These are phyloP conservation scores for Haplosporangium gracile DNA, from an alignment of 192 early-diverging fungal species.

Conservation along the genomic window DNA sequence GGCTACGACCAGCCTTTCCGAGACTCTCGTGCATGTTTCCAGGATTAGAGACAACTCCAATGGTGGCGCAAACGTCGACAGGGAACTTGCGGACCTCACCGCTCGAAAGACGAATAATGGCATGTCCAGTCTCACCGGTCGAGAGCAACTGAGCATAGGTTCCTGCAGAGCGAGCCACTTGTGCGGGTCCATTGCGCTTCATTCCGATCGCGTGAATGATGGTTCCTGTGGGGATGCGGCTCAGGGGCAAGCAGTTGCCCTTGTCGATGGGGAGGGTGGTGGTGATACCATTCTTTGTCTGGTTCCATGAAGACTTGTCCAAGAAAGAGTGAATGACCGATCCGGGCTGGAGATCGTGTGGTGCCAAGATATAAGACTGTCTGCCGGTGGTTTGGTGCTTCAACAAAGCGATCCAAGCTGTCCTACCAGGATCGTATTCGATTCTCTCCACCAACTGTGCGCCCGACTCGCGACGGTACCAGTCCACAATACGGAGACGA, in stretches of 20 bases:
- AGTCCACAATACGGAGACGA: constrained; percentile 90
- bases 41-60: constrained; percentile 91
- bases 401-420: constrained; percentile 89
- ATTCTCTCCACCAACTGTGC: constrained; percentile 87
- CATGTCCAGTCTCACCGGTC: constrained; percentile 81
- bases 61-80: constrained; percentile 89
- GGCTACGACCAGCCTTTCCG: constrained; percentile 90
- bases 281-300: constrained; percentile 54
- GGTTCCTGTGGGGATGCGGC: constrained; percentile 94
- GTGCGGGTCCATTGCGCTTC: constrained; percentile 79
- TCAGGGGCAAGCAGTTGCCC: constrained; percentile 92
- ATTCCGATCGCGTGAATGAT: constrained; percentile 90
- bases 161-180: constrained; percentile 89
- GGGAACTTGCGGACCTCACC: constrained; percentile 91
- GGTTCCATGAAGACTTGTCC: constrained; percentile 49
- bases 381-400: constrained; percentile 81
- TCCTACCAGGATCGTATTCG: constrained; percentile 95
- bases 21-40: constrained; percentile 89
- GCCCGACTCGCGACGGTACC: constrained; percentile 79
- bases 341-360: constrained; percentile 80
- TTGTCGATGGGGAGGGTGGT: constrained; percentile 71
- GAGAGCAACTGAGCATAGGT: constrained; percentile 86
- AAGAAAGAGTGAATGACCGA: constrained; percentile 78
- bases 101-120: constrained; percentile 87
- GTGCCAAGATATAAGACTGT: constrained; percentile 90